phyloP scores from a whole-genome alignment of 495 filamentous ascomycete species.

The Chlorociboria aeruginascens region DNA sequence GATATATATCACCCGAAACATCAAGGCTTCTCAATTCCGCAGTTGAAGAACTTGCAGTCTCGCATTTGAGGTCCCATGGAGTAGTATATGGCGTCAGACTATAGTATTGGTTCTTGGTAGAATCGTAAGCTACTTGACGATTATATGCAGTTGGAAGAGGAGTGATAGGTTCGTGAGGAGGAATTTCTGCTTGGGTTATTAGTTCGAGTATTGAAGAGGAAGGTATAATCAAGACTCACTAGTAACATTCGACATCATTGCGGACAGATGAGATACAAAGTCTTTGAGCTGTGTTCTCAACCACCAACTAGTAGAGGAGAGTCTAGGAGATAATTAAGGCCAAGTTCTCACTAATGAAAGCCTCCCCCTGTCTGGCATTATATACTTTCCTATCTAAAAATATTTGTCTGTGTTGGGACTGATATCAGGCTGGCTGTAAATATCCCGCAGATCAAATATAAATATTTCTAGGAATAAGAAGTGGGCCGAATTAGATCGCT shows the following conservation, averaged over 20 bases:
- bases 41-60: neutral
- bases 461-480: too few relatives aligned
- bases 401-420: neutral
- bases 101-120: neutral
- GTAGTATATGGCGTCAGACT: neutral
- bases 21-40: neutral
- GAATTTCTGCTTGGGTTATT: neutral
- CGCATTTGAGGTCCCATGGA: neutral
- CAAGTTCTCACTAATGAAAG: neutral
- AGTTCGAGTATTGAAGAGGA: neutral
- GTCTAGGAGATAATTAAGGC: neutral
- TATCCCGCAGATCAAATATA: too few relatives aligned
- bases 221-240: neutral
- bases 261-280: neutral
- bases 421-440: neutral
- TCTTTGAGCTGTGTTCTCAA: neutral
- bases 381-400: neutral
- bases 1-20: neutral
- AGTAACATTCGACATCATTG: neutral
- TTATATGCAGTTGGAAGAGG: neutral
- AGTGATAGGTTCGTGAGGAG: too few relatives aligned
- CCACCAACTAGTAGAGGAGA: neutral
- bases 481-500: too few relatives aligned
- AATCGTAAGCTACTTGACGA: neutral
- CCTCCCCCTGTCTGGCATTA: neutral